Evolutionary conservation across 2,329 filamentous ascomycete genomes (phyloP).

Genomic region (Oidium heveae): DNA sequence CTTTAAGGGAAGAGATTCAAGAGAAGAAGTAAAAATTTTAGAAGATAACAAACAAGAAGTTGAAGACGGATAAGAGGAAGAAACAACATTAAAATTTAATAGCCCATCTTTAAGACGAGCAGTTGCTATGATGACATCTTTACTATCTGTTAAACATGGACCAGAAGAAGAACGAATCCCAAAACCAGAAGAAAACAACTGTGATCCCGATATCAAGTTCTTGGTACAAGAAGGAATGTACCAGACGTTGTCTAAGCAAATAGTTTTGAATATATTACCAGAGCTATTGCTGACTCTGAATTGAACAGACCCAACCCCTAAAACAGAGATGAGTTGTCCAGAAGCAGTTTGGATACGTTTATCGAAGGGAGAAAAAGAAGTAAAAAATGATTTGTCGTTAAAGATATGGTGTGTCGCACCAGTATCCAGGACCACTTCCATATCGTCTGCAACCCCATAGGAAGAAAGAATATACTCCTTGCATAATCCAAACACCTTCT

Average conservation of each 20-base stretch:
- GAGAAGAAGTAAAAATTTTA: too few relatives aligned
- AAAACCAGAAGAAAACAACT: neutral
- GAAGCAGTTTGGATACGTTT: neutral
- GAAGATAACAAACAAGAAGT: too few relatives aligned
- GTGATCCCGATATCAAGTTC: neutral
- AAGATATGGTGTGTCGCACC: neutral
- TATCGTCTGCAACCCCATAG: too few relatives aligned
- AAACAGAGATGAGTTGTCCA: neutral
- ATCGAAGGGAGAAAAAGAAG: neutral
- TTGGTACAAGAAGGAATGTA: neutral
- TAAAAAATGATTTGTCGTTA: neutral
- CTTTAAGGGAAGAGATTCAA: too few relatives aligned
- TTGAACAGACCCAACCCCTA: neutral
- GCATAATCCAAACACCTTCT: too few relatives aligned
- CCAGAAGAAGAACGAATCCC: neutral
- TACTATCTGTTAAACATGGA: neutral
- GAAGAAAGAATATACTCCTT: too few relatives aligned
- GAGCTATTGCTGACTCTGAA: neutral
- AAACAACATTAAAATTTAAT: neutral
- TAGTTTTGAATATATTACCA: neutral
- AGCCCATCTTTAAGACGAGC: neutral
- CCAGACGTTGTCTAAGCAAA: neutral
- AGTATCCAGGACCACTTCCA: neutral
- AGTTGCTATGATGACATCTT: neutral
- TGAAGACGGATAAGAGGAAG: neutral